Percentiles rank a stretch among this genome's conserved stretches.
Conservation (phyloP, 768 basidiomycete genomes). For the Kondoa malvinella region DNA sequence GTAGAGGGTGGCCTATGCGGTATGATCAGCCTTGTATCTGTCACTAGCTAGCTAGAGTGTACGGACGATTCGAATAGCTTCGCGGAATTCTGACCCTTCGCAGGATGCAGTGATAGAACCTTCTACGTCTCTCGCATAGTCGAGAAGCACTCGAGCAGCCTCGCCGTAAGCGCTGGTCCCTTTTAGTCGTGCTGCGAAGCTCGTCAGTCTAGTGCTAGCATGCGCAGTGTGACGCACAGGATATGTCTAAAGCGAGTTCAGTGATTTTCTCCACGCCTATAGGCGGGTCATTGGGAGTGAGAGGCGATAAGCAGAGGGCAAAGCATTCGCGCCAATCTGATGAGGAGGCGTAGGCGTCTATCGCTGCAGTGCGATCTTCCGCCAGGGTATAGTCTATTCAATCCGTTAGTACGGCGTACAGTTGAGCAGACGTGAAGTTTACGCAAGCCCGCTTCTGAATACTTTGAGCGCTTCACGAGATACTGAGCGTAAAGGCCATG, state of each 20-base stretch:
- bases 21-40: neutral
- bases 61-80: slow-evolving; percentile 70
- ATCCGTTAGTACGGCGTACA: slow-evolving; percentile 1
- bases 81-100: slow-evolving; percentile 66
- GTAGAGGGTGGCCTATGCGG: slow-evolving; percentile 45
- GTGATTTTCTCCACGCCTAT: slow-evolving; percentile 41
- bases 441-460: slow-evolving; percentile 69
- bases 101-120: slow-evolving; percentile 60
- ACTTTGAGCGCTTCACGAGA: slow-evolving; percentile 67
- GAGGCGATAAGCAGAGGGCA: neutral
- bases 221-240: slow-evolving; percentile 42
- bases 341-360: slow-evolving; percentile 73
- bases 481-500: slow-evolving; percentile 24
- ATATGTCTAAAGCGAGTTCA: slow-evolving; percentile 55
- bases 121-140: slow-evolving; percentile 62
- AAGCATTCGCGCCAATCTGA: slow-evolving; percentile 51
- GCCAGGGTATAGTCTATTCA: slow-evolving; percentile 53
- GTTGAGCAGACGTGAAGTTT: slow-evolving; percentile 10
- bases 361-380: slow-evolving; percentile 47
- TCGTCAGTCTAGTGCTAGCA: slow-evolving; percentile 1
- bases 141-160: slow-evolving; percentile 62
- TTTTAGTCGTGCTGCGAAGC: slow-evolving; percentile 53
- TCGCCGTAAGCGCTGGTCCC: slow-evolving; percentile 62
- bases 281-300: neutral
- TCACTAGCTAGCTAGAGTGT: slow-evolving; percentile 11